These are phyloP conservation scores for Filosporella fistucella DNA, from an alignment of 495 filamentous ascomycete genomes.

Conservation along the genomic window DNA sequence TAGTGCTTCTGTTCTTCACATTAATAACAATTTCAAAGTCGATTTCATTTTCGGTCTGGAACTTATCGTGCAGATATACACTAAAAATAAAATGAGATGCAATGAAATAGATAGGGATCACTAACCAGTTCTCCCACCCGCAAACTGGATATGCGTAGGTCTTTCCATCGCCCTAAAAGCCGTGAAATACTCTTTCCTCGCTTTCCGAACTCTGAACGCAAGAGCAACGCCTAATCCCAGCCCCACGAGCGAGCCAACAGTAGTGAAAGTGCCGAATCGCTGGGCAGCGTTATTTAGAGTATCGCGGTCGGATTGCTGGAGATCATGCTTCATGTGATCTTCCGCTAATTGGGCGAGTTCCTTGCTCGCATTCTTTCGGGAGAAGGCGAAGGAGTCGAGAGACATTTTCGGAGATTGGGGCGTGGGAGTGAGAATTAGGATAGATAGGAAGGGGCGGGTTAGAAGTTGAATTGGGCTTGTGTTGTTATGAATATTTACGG, in stretches of 20 bases:
- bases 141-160: slow-evolving; percentile 58
- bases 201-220: slow-evolving; percentile 50
- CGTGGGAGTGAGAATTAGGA: too few relatives aligned
- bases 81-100: too few relatives aligned
- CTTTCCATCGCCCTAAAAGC: slow-evolving; percentile 53
- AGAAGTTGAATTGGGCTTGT: too few relatives aligned
- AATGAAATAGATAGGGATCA: neutral
- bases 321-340: slow-evolving; percentile 57
- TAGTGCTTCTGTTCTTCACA: slow-evolving; percentile 42
- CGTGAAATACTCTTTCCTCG: slow-evolving; percentile 51
- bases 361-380: slow-evolving; percentile 47
- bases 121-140: slow-evolving; percentile 53
- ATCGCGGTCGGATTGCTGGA: slow-evolving; percentile 48
- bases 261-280: slow-evolving; percentile 46
- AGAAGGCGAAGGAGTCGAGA: slow-evolving; percentile 48
- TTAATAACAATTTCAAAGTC: neutral
- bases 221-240: slow-evolving; percentile 53
- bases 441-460: too few relatives aligned
- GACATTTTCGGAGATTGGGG: too few relatives aligned
- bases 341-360: slow-evolving; percentile 57
- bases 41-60: too few relatives aligned
- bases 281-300: slow-evolving; percentile 47
- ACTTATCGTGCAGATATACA: too few relatives aligned
- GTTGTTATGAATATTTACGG: too few relatives aligned
- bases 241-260: slow-evolving; percentile 55